phyloP scores from a whole-genome alignment of 2,329 filamentous ascomycete species.

The Aureobasidium sp. region DNA sequence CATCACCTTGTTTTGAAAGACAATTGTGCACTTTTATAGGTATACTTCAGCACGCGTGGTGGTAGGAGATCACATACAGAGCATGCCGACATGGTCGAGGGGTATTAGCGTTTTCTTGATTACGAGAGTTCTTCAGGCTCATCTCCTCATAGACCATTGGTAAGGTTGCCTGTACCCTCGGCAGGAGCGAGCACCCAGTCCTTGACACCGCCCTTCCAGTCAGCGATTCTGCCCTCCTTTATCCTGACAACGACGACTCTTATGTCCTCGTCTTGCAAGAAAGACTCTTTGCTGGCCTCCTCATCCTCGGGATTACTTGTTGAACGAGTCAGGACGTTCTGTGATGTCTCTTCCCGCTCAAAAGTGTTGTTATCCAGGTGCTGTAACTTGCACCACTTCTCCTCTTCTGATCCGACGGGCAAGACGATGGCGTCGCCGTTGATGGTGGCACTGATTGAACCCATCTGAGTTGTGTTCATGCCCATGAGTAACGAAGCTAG shows the following conservation, averaged over 20 bases:
- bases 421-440: conserved; percentile 77
- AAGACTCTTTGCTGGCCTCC: conserved; percentile 50
- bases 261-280: conserved; percentile 75
- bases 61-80: not conserved
- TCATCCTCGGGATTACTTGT: conserved; percentile 18
- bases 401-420: conserved; percentile 66
- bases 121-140: not conserved
- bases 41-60: not conserved
- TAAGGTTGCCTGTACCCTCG: not conserved
- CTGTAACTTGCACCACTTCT: conserved; percentile 70
- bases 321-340: conserved; percentile 4
- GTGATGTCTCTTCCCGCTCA: conserved; percentile 20
- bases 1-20: not conserved
- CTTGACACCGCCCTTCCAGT: conserved; percentile 89
- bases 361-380: conserved; percentile 85
- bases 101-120: not conserved
- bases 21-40: not conserved
- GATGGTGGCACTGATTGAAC: conserved; percentile 85
- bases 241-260: conserved; percentile 81
- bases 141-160: not conserved
- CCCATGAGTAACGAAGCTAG: conserved; percentile 79
- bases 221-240: conserved; percentile 76
- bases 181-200: conserved; percentile 51
- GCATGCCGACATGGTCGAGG: not conserved
- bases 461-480: conserved; percentile 81